These are phyloP conservation scores for Flagelloscypha sp. DNA, from an alignment of 768 basidiomycete species.

Conservation along the genomic window DNA sequence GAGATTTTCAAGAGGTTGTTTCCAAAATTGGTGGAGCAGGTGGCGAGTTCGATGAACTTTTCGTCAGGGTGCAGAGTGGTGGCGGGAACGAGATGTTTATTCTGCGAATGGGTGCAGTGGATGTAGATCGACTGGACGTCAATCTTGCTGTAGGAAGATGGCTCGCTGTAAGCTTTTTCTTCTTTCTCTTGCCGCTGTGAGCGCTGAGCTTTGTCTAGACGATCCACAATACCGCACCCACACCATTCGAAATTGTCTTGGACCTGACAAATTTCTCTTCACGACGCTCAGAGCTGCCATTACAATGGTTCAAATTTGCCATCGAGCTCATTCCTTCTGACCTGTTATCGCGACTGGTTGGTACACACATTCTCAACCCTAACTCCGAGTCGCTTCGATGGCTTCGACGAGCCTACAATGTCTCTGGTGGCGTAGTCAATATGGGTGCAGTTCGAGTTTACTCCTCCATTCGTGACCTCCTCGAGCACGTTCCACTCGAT, in stretches of 20 bases:
- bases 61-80: no score
- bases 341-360: conserved; percentile 51
- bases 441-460: conserved; percentile 44
- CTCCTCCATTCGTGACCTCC: conserved; percentile 54
- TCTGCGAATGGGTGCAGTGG: no score
- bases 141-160: no score
- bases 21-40: no score
- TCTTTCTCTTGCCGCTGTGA: no score
- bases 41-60: no score
- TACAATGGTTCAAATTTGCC: conserved; percentile 75
- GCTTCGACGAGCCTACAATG: conserved; percentile 67
- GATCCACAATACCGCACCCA: conserved; percentile 4
- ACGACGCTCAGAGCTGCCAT: conserved; percentile 68
- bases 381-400: conserved; percentile 67
- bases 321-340: conserved; percentile 68
- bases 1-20: conserved; percentile 60
- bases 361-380: conserved; percentile 63
- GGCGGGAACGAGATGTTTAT: no score
- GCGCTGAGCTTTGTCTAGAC: no score
- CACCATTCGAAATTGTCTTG: conserved; percentile 59
- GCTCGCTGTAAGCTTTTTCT: no score
- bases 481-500: conserved; percentile 43
- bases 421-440: conserved; percentile 35
- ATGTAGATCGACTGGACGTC: no score
- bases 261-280: conserved; percentile 77